Evolutionary conservation across 1,139 yeast genomes (phyloP).

Genomic region (Suhomyces guaymorum): DNA sequence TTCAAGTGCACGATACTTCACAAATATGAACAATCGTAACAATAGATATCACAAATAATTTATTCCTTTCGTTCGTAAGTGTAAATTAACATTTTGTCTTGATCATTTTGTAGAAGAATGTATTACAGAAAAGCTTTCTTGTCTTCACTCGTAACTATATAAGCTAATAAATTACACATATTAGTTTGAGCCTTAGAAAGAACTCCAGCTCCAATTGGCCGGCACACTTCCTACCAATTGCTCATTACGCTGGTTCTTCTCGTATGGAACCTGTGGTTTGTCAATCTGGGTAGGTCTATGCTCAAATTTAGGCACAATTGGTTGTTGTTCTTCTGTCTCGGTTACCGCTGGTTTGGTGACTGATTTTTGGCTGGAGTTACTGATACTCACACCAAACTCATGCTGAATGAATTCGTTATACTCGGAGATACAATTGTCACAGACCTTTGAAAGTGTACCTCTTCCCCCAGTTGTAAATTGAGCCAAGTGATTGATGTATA

Average conservation of each 20-base stretch:
- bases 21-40: too few species aligned
- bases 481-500: constrained; percentile 67
- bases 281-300: constrained; percentile 5
- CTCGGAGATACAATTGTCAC: constrained; percentile 70
- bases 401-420: constrained; percentile 55
- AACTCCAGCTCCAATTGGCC: constrained; percentile 81
- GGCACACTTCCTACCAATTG: constrained; percentile 59
- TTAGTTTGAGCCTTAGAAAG: constrained; percentile 42
- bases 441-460: constrained; percentile 75
- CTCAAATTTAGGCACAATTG: constrained; percentile 5
- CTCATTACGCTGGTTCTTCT: constrained; percentile 21
- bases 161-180: too few species aligned
- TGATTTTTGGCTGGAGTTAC: constrained; percentile 3
- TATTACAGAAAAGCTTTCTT: too few species aligned
- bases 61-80: too few species aligned
- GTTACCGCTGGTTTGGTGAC: background rate
- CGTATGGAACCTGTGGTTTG: constrained; percentile 8
- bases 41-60: too few species aligned
- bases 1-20: too few species aligned
- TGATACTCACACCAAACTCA: constrained; percentile 38
- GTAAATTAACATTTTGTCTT: too few species aligned
- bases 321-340: constrained; percentile 1
- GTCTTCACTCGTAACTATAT: too few species aligned
- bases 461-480: constrained; percentile 74
- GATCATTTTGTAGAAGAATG: too few species aligned